phyloP scores from a whole-genome alignment of 2,329 filamentous ascomycete species.

The Botrytis deweyae region DNA sequence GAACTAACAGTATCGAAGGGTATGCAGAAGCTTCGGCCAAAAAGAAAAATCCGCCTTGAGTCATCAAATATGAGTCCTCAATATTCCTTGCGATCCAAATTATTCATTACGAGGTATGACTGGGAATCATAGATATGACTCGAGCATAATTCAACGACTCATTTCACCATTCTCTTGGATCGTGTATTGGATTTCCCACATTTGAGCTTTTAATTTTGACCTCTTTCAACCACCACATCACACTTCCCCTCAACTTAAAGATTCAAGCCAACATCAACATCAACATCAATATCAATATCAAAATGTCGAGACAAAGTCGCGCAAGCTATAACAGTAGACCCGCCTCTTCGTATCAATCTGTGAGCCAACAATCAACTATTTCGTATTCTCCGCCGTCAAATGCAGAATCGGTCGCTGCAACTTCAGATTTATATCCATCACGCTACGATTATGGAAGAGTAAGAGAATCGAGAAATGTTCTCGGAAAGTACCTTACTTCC shows the following conservation, averaged over 20 bases:
- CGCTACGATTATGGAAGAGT: not conserved
- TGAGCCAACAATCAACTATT: not conserved
- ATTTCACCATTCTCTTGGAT: not conserved
- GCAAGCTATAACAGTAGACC: not conserved
- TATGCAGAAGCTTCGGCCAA: not conserved
- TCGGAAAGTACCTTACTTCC: not conserved
- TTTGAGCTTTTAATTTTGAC: not conserved
- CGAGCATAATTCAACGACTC: not conserved
- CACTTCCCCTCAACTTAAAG: not conserved
- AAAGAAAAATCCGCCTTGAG: not conserved
- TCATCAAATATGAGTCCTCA: not conserved
- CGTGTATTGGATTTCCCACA: not conserved
- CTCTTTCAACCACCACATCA: not conserved
- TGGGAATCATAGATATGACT: not conserved
- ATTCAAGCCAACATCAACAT: not conserved
- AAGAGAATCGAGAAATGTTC: not conserved
- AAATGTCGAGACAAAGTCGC: not conserved
- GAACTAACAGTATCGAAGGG: fast-evolving
- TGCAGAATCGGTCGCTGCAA: not conserved
- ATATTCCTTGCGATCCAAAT: not conserved
- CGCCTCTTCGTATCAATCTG: not conserved
- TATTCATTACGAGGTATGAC: fast-evolving
- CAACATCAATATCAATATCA: not conserved
- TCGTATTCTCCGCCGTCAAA: not conserved
- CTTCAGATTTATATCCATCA: not conserved